Evolutionary conservation across 2,329 filamentous ascomycete species (phyloP).

Genomic region (Cryphonectria radicalis): DNA sequence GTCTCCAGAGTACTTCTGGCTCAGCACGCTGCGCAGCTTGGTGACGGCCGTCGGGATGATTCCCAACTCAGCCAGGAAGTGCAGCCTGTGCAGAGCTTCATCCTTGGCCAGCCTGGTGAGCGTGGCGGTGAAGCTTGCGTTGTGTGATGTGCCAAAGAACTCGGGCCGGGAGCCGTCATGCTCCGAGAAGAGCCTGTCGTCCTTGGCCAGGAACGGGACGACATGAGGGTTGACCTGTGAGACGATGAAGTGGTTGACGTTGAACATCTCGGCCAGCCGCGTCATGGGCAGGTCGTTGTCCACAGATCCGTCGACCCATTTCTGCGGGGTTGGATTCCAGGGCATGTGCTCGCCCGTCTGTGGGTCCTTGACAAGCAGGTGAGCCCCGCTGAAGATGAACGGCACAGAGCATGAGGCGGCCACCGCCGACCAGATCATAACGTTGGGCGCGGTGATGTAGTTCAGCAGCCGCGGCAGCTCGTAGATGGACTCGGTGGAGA

Average conservation of each 20-base stretch:
- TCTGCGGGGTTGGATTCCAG: conserved; percentile 85
- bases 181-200: conserved; percentile 61
- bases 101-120: conserved; percentile 76
- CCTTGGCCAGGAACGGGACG: conserved; percentile 79
- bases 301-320: conserved; percentile 93
- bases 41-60: conserved; percentile 78
- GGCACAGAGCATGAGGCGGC: conserved; percentile 95
- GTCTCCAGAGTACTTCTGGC: conserved; percentile 90
- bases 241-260: conserved; percentile 97
- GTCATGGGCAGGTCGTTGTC: conserved; percentile 94
- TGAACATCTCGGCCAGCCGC: conserved; percentile 90
- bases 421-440: conserved; percentile 95
- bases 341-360: conserved; percentile 75
- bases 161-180: conserved; percentile 34
- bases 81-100: conserved; percentile 79
- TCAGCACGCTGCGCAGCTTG: conserved; percentile 80
- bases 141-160: conserved; percentile 46
- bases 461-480: conserved; percentile 87
- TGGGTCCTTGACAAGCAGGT: conserved; percentile 83
- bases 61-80: conserved; percentile 79
- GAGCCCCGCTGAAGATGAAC: conserved; percentile 78
- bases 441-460: conserved; percentile 90
- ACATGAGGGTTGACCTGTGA: conserved; percentile 97
- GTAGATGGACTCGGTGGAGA: conserved; percentile 85
- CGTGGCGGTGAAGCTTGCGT: conserved; percentile 39